Conservation (phyloP, 148 eudicot species). For the Vaccinium darrowii region DNA sequence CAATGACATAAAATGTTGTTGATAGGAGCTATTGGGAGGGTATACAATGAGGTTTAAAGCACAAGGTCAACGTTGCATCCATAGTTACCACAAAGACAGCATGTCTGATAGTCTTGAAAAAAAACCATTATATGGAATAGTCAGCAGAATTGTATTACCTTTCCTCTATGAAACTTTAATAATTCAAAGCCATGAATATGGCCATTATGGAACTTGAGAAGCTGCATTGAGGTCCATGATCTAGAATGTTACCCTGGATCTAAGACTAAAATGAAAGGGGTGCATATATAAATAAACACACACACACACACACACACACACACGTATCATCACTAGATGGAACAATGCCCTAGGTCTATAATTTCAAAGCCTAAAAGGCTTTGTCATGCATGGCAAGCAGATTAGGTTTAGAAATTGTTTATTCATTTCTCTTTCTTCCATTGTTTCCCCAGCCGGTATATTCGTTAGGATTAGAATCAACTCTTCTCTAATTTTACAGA, state of each 20-base stretch:
- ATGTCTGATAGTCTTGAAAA: neutral
- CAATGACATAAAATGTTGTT: neutral
- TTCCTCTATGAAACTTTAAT: neutral
- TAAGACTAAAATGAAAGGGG: neutral
- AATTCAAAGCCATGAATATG: neutral
- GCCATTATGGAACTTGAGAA: neutral
- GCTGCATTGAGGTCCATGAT: neutral
- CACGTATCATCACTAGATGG: neutral
- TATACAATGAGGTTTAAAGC: neutral
- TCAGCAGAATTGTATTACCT: neutral
- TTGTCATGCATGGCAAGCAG: neutral
- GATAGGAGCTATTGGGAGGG: neutral
- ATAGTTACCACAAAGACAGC: neutral
- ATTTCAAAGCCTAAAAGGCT: neutral
- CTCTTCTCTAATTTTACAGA: neutral
- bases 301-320: neutral
- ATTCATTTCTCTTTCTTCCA: neutral
- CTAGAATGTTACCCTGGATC: neutral
- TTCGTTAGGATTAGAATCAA: neutral
- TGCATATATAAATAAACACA: no score
- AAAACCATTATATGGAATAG: neutral
- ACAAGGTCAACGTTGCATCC: neutral
- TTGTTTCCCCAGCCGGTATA: neutral
- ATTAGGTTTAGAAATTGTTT: neutral
- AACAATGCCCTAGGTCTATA: neutral